Evolutionary conservation across 805 yeast species (phyloP), one percentile per base, ranked within the genome.

Genomic region (Brettanomyces custersianus): DNA sequence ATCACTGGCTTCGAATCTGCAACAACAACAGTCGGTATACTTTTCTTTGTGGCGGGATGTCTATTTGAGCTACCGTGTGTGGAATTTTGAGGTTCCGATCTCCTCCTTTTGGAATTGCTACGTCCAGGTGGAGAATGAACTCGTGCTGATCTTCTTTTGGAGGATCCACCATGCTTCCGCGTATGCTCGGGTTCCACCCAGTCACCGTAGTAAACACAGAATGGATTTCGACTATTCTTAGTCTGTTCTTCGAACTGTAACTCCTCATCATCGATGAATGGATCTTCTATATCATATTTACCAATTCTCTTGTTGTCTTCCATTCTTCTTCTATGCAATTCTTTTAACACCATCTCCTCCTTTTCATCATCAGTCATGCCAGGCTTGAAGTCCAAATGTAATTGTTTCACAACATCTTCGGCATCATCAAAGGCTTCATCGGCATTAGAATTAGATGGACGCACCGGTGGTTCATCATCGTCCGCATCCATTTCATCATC

Each of bases 221-320:
- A 92, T 2, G 97, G 98, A 51, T 92, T 97, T 45, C 82, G 82
- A 1, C 96, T 87, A 1, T 90, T 77, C 2, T 90, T 88, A 7
- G 94, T 77, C 49, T 83, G 94, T 55, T 88, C 96, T 59, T 92
- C 98, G 82, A 92, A 82, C 39, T 76, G 72, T 47, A 87, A 63
- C 59, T 92, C 99, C 12, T 85, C 73, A 59, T 92, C 98, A 60
- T 92, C 99, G 40, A 92, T 92, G 51, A 92, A 92, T 2, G 97
- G 98, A 57, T 92, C 99, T 41, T 83, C 78, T 33, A 74, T 66
- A 54, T 92, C 98, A 58, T 92, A 92, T 52, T 84, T 86, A 2
- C 96, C 96, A 24, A 87, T 85, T 44, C 82, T 74, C 36, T 87
- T 72, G 49, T 80, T 80, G 52, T 40, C 68, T 59, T 46, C 68